Evolutionary conservation across 179 eudicot genomes (phyloP), one percentile per base, ranked within the genome.

Genomic region (Actinidia polygama): DNA sequence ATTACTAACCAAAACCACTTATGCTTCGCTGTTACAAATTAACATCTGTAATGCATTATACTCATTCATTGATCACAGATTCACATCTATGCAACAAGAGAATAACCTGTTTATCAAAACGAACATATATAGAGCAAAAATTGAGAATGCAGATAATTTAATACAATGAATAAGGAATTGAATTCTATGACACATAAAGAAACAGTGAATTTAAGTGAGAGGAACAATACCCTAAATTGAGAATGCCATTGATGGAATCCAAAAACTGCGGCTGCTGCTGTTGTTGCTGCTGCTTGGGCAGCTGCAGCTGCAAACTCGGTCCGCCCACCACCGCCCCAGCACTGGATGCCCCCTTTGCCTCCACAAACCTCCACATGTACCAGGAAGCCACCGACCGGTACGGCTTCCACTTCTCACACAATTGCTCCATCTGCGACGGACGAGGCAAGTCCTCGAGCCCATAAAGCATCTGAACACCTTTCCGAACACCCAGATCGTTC

Each of bases 291-390:
- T 81, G 93, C 79, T 26, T n/a, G 24, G 26, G 64, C 0, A n/a
- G 46, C 64, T 86, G 89, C 69, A 40, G 50, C 76, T 85, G 91
- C 21, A 61, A 46, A 58, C 26, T 77, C 5, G 18, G 83, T 87
- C 67, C 71, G 77, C 87, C 85, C 77, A 76, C 77, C 1, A 79
- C 85, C 12, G 85, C 84, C 19, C 87, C 90, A 63, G 74, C 82
- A 0, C 85, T 74, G 12, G 54, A 46, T 59, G 80, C 44, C 6
- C 90, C 92, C 71, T 92, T 95, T 0, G 91, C 91, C 82, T 95
- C 99, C 36, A 85, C 89, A 46, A 95, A 83, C 87, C 98, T 87
- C 99, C 98, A 96, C 87, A 96, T 88, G 81, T 95, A 96, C 99
- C 99, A 95, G 0, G 98, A 86, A 30, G 94, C 99, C 24, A 95